Percentiles rank a stretch among this genome's conserved stretches.
Evolutionary conservation across 75 land plant genomes (phyloP).

Genomic region (Larix kaempferi): DNA sequence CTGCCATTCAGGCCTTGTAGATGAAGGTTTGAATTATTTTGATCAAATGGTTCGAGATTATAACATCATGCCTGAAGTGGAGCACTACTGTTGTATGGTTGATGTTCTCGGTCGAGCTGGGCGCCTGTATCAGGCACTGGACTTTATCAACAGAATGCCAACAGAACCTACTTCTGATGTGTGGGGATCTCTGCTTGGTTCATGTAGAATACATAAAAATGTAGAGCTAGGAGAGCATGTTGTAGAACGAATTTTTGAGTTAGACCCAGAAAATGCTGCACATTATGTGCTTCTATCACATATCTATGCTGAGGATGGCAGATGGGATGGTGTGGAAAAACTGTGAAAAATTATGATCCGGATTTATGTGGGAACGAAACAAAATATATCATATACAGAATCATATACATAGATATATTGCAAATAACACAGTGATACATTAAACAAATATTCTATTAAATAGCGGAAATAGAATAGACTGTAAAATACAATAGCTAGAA

Average conservation of each 20-base stretch:
- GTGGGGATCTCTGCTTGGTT: constrained; percentile 13
- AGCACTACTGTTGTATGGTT: constrained; percentile 18
- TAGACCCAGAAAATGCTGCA: constrained; percentile 16
- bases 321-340: constrained; percentile 11
- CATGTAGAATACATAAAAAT: constrained; percentile 13
- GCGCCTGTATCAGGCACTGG: constrained; percentile 15
- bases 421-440: no score
- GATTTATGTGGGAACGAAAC: no score
- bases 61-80: constrained; percentile 11
- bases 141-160: background rate
- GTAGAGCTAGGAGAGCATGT: constrained; percentile 12
- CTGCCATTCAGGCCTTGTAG: constrained; percentile 60
- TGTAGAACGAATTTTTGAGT: constrained; percentile 1
- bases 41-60: constrained; percentile 27
- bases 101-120: constrained; percentile 24
- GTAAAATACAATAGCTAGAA: no score
- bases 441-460: no score
- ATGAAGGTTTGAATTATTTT: constrained; percentile 53
- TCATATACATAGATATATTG: no score
- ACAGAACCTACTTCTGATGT: constrained; percentile 2
- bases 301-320: constrained; percentile 12
- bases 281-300: constrained; percentile 17
- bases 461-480: no score
- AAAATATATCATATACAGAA: no score
- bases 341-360: constrained; percentile 9